Evolutionary conservation across 495 filamentous ascomycete genomes (phyloP).

Genomic region (Penicillium paradoxum): DNA sequence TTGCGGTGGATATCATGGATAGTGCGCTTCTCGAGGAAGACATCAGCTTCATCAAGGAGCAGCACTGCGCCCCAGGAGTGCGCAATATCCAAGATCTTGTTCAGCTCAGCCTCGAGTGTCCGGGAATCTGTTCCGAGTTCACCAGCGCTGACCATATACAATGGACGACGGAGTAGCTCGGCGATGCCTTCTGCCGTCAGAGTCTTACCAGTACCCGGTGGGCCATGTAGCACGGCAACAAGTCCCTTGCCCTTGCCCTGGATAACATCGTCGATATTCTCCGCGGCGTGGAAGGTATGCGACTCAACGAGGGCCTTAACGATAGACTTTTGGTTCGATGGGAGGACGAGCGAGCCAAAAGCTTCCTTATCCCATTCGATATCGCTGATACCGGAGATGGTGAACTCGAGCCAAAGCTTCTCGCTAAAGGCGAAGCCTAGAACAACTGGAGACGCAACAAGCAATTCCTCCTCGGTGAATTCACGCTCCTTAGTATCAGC

Average conservation of each 20-base stretch:
- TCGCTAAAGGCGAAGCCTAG: constrained; percentile 91
- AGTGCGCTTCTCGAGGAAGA: constrained; percentile 70
- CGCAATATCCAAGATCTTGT: constrained; percentile 80
- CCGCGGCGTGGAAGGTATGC: constrained; percentile 73
- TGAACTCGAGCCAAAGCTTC: constrained; percentile 90
- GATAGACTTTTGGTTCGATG: constrained; percentile 70
- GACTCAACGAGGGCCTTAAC: constrained; percentile 76
- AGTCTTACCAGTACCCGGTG: constrained; percentile 84
- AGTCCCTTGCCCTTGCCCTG: constrained; percentile 74
- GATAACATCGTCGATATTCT: constrained; percentile 81
- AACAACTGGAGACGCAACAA: constrained; percentile 85
- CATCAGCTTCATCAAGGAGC: constrained; percentile 72
- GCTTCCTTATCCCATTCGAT: constrained; percentile 81
- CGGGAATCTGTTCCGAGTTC: constrained; percentile 77
- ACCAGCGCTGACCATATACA: constrained; percentile 81
- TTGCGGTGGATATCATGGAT: constrained; percentile 71
- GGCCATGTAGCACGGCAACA: constrained; percentile 73
- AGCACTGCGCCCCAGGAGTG: constrained; percentile 83
- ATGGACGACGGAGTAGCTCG: constrained; percentile 72
- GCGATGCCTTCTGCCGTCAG: constrained; percentile 85
- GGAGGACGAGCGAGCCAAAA: constrained; percentile 72
- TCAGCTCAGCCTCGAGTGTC: constrained; percentile 73
- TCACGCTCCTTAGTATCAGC: constrained; percentile 41
- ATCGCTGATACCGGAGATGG: constrained; percentile 74
- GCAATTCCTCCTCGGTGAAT: constrained; percentile 80